These are phyloP conservation scores for Tolypocladium endophyticum DNA, from an alignment of 2,329 filamentous ascomycete species.

Conservation along the genomic window DNA sequence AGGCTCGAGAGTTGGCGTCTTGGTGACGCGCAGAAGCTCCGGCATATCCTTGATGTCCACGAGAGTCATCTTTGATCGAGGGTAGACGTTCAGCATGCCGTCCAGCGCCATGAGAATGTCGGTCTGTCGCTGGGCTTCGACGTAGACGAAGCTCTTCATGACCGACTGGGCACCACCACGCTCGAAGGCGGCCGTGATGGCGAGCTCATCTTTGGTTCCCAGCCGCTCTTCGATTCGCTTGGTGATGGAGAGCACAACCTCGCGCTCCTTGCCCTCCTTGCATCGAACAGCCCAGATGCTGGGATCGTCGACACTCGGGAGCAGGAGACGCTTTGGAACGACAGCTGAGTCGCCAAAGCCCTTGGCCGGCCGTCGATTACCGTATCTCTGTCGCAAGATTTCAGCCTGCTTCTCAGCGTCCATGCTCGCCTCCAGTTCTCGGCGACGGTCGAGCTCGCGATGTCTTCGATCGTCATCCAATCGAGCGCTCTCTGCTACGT, in stretches of 20 bases:
- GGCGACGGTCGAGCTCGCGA: conserved; percentile 84
- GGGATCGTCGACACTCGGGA: conserved; percentile 90
- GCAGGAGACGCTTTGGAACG: conserved; percentile 73
- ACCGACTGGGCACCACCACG: conserved; percentile 64
- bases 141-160: conserved; percentile 93
- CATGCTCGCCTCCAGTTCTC: conserved; percentile 77
- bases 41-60: conserved; percentile 97
- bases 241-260: conserved; percentile 79
- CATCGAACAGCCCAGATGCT: conserved; percentile 92
- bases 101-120: conserved; percentile 78
- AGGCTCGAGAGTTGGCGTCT: conserved; percentile 73
- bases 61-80: conserved; percentile 73
- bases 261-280: conserved; percentile 90
- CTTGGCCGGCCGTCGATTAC: conserved; percentile 59
- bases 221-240: conserved; percentile 76
- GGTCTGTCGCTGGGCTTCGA: conserved; percentile 79
- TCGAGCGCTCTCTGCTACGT: conserved; percentile 68
- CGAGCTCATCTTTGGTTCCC: conserved; percentile 67
- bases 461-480: conserved; percentile 87
- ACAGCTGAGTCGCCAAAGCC: conserved; percentile 60
- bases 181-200: conserved; percentile 86
- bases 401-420: conserved; percentile 92
- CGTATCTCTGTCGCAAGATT: conserved; percentile 77
- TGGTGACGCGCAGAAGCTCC: conserved; percentile 81
- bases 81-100: conserved; percentile 80